Evolutionary conservation across 2,329 filamentous ascomycete species (phyloP).

Genomic region (Botryotinia calthae): DNA sequence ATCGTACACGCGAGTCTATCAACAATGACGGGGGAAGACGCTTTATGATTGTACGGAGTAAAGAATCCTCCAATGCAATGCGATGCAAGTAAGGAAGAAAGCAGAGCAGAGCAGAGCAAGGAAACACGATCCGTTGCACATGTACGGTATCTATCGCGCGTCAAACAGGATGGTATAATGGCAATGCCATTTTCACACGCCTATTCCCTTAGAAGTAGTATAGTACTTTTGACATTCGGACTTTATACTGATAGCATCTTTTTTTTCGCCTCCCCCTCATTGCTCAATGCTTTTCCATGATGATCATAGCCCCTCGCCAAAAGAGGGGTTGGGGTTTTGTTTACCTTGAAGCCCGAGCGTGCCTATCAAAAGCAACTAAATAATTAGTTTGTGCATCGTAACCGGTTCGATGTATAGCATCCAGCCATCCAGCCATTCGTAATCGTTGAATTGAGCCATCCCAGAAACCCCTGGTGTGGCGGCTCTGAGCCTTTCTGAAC

Average conservation of each 20-base stretch:
- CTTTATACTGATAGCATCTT: neutral
- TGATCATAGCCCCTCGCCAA: neutral
- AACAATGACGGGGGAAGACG: slow-evolving; percentile 6
- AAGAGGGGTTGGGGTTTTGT: slow-evolving; percentile 6
- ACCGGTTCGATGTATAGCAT: neutral
- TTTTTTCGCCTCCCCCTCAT: slow-evolving; percentile 13
- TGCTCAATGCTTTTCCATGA: slow-evolving; percentile 5
- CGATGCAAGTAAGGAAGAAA: neutral
- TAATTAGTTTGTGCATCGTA: neutral
- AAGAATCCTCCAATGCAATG: slow-evolving; percentile 1
- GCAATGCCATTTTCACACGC: neutral
- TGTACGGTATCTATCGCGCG: neutral
- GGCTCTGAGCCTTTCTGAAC: neutral
- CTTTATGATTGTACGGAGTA: neutral
- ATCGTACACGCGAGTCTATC: neutral
- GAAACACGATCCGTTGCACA: neutral
- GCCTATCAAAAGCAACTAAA: neutral
- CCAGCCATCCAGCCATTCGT: neutral
- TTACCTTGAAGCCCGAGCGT: neutral
- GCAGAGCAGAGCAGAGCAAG: neutral
- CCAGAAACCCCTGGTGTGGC: neutral
- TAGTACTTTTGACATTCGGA: neutral
- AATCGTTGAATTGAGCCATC: neutral
- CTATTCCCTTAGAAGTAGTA: neutral
- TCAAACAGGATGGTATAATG: neutral